Evolutionary conservation across 2,329 filamentous ascomycete species (phyloP), one percentile per base, ranked within the genome.

Genomic region (Aspergillus puulaauensis): DNA sequence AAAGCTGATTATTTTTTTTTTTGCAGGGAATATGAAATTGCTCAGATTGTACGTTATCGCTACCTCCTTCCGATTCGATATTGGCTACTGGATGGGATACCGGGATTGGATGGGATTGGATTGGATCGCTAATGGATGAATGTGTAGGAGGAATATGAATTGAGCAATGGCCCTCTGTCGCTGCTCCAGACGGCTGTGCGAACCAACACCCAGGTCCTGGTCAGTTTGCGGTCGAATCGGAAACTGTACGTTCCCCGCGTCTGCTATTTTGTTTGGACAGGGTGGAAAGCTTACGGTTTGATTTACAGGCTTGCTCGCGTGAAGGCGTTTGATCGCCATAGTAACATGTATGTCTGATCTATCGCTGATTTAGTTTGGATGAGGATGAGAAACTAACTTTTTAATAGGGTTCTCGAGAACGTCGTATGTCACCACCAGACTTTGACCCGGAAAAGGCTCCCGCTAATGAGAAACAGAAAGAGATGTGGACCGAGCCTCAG

Each of bases 401-500:
- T 39, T 1, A 8, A 17, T 45, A 58, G 56, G 56, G 90, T 96
- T 3, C 82, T 97, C 48, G 92, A 96, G 82, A 96, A 96, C 67
- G 92, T 96, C 44, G 56, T 58, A 58, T 41, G 56, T 54, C 11
- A 37, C 14, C 6, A 19, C 12, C 31, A 14, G 33, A 14, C 14
- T 23, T 14, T 8, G 9, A 53, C 17, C 17, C 17, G 2, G 3
- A 27, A 43, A 8, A 37, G 21, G 15, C 6, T 2, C 14, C 11
- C 24, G 39, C 46, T 56, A 49, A 56, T 39, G 11, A 56, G 21
- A 19, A 11, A 19, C 51, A 58, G 56, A 96, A 96, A 83, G 95
- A 99, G 80, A 98, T 99, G 93, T 99, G 95, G 95, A 97, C 93
- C 9, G 95, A 99, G 80, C 95, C 90, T 56, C 92, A 93, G 49